Base-by-base conservation (phyloP, 176 grass and related monocot genomes). In the Phyllostachys edulis region DNA sequence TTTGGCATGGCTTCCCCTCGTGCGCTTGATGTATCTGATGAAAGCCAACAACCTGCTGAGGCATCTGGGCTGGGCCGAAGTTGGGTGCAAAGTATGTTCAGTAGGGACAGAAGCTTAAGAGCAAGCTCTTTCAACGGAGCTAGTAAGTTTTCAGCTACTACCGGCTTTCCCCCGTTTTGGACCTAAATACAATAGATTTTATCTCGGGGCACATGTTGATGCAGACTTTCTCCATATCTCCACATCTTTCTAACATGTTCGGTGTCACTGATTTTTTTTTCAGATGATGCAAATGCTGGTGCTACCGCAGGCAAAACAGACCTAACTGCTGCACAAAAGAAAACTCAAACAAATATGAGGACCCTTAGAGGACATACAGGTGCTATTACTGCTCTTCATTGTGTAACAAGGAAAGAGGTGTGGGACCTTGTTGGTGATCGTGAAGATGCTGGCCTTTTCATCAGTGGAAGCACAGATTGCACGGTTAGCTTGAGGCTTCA, bases 371-470 rank as follows among this genome's bases (percentile, higher is more conserved):
- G 96, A n/a, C 96, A 99, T 88, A 89, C 89, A 60, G 93, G 91
- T 87, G 91, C 96, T 73, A 87, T 99, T 85, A 99, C 96, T 66
- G 89, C 96, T 79, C 87, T 99, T 88, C 96, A 99, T 83, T 99
- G 96, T 39, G 93, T 99, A 73, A 89, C 89, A 85, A 91, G 73
- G 85, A 95, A 92, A 71, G 96, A 99, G 83, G 96, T 99, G 45
- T 99, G 96, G 93, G 96, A 99, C 84, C 96, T 99, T 89, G 89
- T 99, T 94, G 96, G 96, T 79, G 96, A 99, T 86, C 96, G 96
- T 76, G 96, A 99, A 85, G 96, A 99, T 94, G 96, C 96, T 87
- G 96, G 96, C 32, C 92, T 99, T 95, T 99, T 99, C 91, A 96
- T 99, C 69, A 99, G 96, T 81, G 96, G 96, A 90, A 99, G 96